Percentiles rank a stretch among this genome's conserved stretches.
These are phyloP conservation scores for Penicillium pancosmium DNA, from an alignment of 495 filamentous ascomycete genomes.

Conservation along the genomic window DNA sequence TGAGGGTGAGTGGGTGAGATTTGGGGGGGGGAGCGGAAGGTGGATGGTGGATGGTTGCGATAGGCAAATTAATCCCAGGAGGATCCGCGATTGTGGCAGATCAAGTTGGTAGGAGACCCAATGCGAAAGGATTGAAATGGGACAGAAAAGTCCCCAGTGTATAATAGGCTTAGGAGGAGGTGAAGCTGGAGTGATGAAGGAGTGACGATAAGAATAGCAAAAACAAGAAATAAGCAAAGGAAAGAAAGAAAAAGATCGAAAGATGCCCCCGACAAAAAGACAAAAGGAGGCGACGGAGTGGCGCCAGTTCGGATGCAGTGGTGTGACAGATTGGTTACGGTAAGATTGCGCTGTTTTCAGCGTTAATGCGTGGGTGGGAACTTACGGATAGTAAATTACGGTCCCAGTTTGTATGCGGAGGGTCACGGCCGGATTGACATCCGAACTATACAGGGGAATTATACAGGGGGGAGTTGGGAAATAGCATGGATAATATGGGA, in stretches of 20 bases:
- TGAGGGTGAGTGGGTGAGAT: not conserved
- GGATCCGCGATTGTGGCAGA: too few relatives aligned
- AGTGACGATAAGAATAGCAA: not conserved
- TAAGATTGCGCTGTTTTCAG: not conserved
- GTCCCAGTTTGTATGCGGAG: not conserved
- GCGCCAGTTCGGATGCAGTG: conserved; percentile 21
- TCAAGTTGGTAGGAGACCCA: not conserved
- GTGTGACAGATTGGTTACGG: not conserved
- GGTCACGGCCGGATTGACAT: not conserved
- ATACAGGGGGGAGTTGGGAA: too few relatives aligned
- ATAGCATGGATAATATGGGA: too few relatives aligned
- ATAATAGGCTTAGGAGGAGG: not conserved
- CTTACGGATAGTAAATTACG: not conserved
- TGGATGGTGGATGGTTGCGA: too few relatives aligned
- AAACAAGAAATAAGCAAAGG: conserved; percentile 3
- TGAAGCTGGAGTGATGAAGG: conserved; percentile 1
- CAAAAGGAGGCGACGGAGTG: conserved; percentile 5
- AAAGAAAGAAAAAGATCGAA: conserved; percentile 3
- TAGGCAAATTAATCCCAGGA: too few relatives aligned
- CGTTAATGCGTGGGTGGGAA: not conserved
- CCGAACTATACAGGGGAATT: too few relatives aligned
- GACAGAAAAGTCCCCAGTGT: too few relatives aligned
- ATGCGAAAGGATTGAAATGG: not conserved
- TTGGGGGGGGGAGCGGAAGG: not conserved
- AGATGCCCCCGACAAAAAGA: not conserved